Conservation (phyloP, 129 eudicot genomes). For the Helichrysum umbraculigerum region DNA sequence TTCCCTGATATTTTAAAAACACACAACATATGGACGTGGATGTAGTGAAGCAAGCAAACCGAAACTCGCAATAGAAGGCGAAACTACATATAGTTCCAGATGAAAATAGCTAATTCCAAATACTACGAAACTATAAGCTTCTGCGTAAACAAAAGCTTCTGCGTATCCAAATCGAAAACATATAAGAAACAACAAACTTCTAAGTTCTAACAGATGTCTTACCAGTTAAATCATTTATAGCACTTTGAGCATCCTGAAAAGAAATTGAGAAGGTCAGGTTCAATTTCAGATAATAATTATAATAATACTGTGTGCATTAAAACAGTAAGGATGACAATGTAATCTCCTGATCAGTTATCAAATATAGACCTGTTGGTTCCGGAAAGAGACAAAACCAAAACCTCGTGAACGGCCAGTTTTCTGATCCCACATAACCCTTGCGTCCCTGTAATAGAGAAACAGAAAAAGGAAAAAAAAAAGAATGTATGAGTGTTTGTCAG, state of each 20-base stretch:
- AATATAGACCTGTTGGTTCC: slow-evolving; percentile 70
- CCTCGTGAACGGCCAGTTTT: slow-evolving; percentile 96
- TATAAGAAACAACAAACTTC: not conserved
- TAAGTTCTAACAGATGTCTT: slow-evolving; percentile 4
- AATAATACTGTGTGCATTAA: not conserved
- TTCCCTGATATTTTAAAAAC: slow-evolving; percentile 46
- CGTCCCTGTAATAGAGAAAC: slow-evolving; percentile 55
- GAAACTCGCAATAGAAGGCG: not conserved
- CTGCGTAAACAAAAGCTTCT: not conserved
- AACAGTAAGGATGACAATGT: not conserved
- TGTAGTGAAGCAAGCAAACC: slow-evolving; percentile 3
- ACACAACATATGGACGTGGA: not conserved
- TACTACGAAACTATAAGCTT: not conserved
- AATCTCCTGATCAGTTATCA: slow-evolving; percentile 18
- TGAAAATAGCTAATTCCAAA: not conserved
- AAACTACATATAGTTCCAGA: not conserved
- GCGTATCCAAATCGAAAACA: not conserved
- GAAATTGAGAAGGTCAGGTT: slow-evolving; percentile 16
- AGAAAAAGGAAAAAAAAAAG: not conserved
- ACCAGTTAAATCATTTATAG: slow-evolving; percentile 94
- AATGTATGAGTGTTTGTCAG: slow-evolving; percentile 6
- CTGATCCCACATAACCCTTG: slow-evolving; percentile 99
- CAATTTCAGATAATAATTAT: not conserved
- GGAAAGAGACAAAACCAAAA: slow-evolving; percentile 91
- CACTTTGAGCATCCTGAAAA: slow-evolving; percentile 95